phyloP scores from a whole-genome alignment of 2,329 filamentous ascomycete species.

The Fusarium robinianum region DNA sequence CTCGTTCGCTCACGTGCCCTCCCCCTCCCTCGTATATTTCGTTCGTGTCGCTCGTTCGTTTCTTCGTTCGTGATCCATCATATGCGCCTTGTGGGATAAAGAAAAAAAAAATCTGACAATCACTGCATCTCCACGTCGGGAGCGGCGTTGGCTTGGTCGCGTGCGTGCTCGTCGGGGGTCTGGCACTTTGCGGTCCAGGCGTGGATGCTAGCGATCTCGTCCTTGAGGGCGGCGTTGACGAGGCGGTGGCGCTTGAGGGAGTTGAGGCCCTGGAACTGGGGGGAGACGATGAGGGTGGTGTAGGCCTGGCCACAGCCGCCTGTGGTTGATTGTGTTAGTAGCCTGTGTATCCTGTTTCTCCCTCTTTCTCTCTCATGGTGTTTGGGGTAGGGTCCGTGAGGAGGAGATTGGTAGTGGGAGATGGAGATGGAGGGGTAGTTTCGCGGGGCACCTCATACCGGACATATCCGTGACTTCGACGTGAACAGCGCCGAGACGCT shows the following conservation, averaged over 20 bases:
- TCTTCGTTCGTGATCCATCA: slow-evolving; percentile 12
- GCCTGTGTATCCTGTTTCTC: neutral
- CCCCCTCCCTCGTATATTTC: slow-evolving; percentile 16
- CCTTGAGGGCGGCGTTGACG: slow-evolving; percentile 81
- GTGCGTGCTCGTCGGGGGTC: slow-evolving; percentile 87
- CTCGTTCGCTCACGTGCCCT: neutral
- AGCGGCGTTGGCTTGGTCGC: slow-evolving; percentile 51
- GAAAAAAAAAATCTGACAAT: neutral
- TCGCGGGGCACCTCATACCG: slow-evolving; percentile 58
- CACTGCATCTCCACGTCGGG: slow-evolving; percentile 18
- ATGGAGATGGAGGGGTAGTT: slow-evolving; percentile 10
- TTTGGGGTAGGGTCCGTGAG: slow-evolving; percentile 1
- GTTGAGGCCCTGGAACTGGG: slow-evolving; percentile 70
- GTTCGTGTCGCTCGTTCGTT: slow-evolving; percentile 1
- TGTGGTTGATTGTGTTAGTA: slow-evolving; percentile 36
- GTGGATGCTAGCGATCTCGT: slow-evolving; percentile 88
- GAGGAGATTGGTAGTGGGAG: slow-evolving; percentile 10
- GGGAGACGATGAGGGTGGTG: slow-evolving; percentile 64
- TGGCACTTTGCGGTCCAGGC: slow-evolving; percentile 95
- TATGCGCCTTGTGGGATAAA: neutral
- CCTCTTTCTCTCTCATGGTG: neutral
- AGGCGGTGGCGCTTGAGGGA: slow-evolving; percentile 84
- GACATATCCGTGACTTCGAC: slow-evolving; percentile 93
- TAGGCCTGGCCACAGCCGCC: slow-evolving; percentile 67
- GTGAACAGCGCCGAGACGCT: slow-evolving; percentile 73